A percentile compares a stretch with the other conserved stretches of the same genome.
Evolutionary conservation across 1,139 yeast genomes (phyloP).

Genomic region (Kodamaea sp.): DNA sequence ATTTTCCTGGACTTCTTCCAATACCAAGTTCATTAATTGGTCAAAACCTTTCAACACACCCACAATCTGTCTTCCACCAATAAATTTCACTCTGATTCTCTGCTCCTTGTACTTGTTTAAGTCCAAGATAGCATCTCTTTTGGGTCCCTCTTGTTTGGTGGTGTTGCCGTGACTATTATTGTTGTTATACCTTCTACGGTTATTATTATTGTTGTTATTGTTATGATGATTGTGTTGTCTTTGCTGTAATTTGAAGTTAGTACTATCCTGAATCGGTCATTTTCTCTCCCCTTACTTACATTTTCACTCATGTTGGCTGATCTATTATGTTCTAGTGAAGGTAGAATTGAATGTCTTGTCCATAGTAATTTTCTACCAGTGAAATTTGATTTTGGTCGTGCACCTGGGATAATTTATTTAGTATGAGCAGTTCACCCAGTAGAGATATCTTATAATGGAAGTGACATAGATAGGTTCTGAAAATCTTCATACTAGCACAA

Average conservation of each 20-base stretch:
- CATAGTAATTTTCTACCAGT: background rate
- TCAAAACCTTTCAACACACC: conserved; percentile 89
- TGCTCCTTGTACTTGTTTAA: conserved; percentile 76
- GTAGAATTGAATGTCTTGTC: too few species aligned
- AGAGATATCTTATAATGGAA: too few species aligned
- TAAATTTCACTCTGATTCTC: conserved; percentile 72
- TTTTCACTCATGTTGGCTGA: conserved; percentile 13
- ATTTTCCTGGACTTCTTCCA: conserved; percentile 79
- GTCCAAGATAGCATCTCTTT: conserved; percentile 87
- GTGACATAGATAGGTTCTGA: too few species aligned
- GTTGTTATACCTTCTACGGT: conserved; percentile 26
- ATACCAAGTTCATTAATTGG: conserved; percentile 88
- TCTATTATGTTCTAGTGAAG: background rate
- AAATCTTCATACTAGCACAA: too few species aligned
- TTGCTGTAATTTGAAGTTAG: background rate
- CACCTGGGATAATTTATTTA: too few species aligned
- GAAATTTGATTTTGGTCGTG: background rate
- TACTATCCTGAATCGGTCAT: too few species aligned
- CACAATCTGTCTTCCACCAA: conserved; percentile 81
- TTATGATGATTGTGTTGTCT: background rate
- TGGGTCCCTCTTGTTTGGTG: conserved; percentile 68
- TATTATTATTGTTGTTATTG: conserved; percentile 12
- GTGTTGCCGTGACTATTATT: conserved; percentile 26
- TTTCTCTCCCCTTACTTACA: conserved; percentile 10
- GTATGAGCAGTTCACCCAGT: too few species aligned